Evolutionary conservation across 2,329 filamentous ascomycete species (phyloP).

Genomic region (Alternaria sp.): DNA sequence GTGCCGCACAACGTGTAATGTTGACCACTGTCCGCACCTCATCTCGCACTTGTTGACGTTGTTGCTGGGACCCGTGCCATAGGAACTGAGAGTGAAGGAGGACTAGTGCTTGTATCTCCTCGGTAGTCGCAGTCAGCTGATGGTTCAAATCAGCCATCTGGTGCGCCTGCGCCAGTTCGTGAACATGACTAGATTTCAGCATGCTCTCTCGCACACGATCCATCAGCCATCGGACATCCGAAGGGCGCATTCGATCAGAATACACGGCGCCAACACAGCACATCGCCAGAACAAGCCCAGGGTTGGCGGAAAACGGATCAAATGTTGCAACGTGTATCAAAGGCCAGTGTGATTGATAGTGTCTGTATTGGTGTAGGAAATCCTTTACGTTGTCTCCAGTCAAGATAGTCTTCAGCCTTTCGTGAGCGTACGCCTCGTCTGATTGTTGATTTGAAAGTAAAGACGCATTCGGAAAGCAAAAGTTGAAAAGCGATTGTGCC

Average conservation of each 20-base stretch:
- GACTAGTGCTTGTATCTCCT: conserved; percentile 72
- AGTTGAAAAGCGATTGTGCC: conserved; percentile 54
- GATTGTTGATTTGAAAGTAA: conserved; percentile 27
- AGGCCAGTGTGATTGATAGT: conserved; percentile 77
- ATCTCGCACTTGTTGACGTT: conserved; percentile 68
- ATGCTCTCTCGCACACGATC: conserved; percentile 66
- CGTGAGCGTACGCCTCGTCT: conserved; percentile 56
- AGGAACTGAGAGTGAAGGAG: conserved; percentile 68
- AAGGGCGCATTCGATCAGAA: conserved; percentile 66
- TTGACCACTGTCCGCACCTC: conserved; percentile 64
- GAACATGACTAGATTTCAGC: conserved; percentile 62
- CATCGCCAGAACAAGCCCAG: conserved; percentile 72
- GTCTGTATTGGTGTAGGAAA: conserved; percentile 73
- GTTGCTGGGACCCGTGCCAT: conserved; percentile 73
- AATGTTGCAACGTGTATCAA: conserved; percentile 76
- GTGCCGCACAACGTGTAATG: conserved; percentile 63
- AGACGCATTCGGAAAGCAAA: conserved; percentile 59
- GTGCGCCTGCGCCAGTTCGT: conserved; percentile 48
- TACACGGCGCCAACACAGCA: conserved; percentile 78
- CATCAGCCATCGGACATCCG: conserved; percentile 72
- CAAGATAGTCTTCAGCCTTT: conserved; percentile 63
- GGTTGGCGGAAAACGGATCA: conserved; percentile 68
- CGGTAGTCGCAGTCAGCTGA: conserved; percentile 54
- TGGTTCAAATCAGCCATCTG: conserved; percentile 51
- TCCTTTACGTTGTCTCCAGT: conserved; percentile 72